Evolutionary conservation across 2,329 filamentous ascomycete species (phyloP).

Genomic region (Coniochaeta pulveracea): DNA sequence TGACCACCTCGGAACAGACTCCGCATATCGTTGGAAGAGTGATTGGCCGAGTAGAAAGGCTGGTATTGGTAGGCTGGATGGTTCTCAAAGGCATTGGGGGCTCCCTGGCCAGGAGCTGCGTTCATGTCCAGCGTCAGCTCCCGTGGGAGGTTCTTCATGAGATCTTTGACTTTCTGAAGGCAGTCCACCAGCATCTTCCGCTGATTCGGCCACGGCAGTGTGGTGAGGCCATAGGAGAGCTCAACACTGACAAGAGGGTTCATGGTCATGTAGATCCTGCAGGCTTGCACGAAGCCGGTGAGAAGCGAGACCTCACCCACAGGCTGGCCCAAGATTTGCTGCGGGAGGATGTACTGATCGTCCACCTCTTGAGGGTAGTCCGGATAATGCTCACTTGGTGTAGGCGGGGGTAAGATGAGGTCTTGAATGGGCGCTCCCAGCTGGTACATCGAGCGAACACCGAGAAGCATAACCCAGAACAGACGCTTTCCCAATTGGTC

Average conservation of each 20-base stretch:
- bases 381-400: constrained; percentile 64
- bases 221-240: constrained; percentile 68
- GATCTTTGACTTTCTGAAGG: constrained; percentile 56
- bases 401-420: constrained; percentile 65
- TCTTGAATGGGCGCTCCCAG: constrained; percentile 62
- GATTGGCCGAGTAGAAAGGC: constrained; percentile 32
- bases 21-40: constrained; percentile 37
- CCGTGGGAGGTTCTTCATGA: constrained; percentile 54
- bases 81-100: constrained; percentile 25
- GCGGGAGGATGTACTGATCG: constrained; percentile 66
- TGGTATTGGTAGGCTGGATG: constrained; percentile 39
- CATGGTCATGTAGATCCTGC: constrained; percentile 71
- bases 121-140: constrained; percentile 37
- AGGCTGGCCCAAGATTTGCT: constrained; percentile 60
- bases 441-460: constrained; percentile 66
- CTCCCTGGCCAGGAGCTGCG: constrained; percentile 31
- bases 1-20: constrained; percentile 37
- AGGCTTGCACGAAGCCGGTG: constrained; percentile 70
- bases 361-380: constrained; percentile 73
- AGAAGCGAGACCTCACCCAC: constrained; percentile 57
- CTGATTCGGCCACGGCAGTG: constrained; percentile 69
- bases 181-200: constrained; percentile 61
- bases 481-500: constrained; percentile 66
- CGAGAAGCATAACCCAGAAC: constrained; percentile 75
- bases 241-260: constrained; percentile 70